Base-by-base conservation (phyloP, 305 asterid genomes). In the Ilex paraguariensis region DNA sequence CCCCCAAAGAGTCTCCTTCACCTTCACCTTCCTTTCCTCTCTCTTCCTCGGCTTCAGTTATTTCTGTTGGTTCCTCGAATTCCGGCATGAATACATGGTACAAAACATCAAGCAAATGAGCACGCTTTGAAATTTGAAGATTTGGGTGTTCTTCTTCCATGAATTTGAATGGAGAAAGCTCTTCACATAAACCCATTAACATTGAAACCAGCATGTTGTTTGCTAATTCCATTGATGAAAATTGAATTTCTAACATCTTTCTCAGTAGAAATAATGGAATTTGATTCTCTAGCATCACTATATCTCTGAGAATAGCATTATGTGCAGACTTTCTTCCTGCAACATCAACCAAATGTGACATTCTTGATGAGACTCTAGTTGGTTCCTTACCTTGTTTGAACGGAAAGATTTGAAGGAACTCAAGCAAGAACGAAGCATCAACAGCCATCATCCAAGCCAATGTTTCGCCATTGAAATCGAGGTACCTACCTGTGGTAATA, bases 401-500 rank as follows among this genome's bases (percentile, higher is more conserved):
- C 1, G 79, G 84, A 48, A 81, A 81, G 52, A 77, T 55, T 11
- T 73, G 78, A 21, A 87, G 21, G 21, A 17, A 17, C 21, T 17
- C 21, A 17, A 17, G 21, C 21, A 17, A 17, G 21, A 17, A 17
- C 21, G 21, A 17, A 17, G 21, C 21, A 17, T 17, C 21, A 17
- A 17, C 21, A 17, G 21, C 21, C 21, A 17, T 17, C 21, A 17
- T 17, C 21, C 21, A 17, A 17, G 21, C 21, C 21, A 17, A 17
- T 17, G 21, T 17, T 17, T 17, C 21, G 21, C 21, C 21, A 17
- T 17, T 17, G 21, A 17, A 17, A 17, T 17, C 21, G 80, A 87
- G 21, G 49, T 80, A 86, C 67, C 81, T 80, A 86, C 67, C 81
- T 72, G 67, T 82, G 88, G 57, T 82, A 86, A 60, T 66, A 70